These are phyloP conservation scores for Penicillium coprophilum DNA, from an alignment of 495 filamentous ascomycete species.

Conservation along the genomic window DNA sequence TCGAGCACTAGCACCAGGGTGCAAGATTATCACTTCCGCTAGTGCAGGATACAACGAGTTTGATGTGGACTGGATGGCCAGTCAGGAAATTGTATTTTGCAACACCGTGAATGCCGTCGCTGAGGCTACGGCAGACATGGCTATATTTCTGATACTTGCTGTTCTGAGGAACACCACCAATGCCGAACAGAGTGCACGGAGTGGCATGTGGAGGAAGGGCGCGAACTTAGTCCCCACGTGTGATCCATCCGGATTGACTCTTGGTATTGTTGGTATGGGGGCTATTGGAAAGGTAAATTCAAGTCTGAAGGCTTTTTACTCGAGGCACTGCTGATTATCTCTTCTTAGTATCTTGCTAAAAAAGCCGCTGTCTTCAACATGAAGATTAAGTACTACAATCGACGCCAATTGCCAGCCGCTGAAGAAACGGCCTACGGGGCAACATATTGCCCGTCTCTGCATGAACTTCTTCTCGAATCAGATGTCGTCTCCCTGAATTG, in stretches of 20 bases:
- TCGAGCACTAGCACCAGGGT: no score
- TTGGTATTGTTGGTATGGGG: conserved; percentile 75
- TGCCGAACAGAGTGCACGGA: conserved; percentile 50
- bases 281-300: conserved; percentile 63
- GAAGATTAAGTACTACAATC: no score
- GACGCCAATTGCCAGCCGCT: not conserved
- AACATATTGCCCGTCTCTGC: conserved; percentile 9
- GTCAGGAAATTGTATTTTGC: no score
- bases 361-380: conserved; percentile 45
- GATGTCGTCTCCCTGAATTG: conserved; percentile 63
- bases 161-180: conserved; percentile 60
- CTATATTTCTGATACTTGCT: conserved; percentile 65
- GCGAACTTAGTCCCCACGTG: conserved; percentile 33
- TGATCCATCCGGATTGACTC: conserved; percentile 54
- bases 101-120: conserved; percentile 53
- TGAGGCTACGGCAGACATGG: conserved; percentile 69
- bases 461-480: conserved; percentile 47
- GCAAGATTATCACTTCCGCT: no score
- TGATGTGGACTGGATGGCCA: no score
- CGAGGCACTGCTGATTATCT: no score
- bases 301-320: conserved; percentile 59
- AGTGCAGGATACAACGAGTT: no score
- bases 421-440: no score
- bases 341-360: no score
- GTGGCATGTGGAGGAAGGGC: conserved; percentile 45